Conservation (phyloP, 495 filamentous ascomycete species). For the Neurospora sp. region DNA sequence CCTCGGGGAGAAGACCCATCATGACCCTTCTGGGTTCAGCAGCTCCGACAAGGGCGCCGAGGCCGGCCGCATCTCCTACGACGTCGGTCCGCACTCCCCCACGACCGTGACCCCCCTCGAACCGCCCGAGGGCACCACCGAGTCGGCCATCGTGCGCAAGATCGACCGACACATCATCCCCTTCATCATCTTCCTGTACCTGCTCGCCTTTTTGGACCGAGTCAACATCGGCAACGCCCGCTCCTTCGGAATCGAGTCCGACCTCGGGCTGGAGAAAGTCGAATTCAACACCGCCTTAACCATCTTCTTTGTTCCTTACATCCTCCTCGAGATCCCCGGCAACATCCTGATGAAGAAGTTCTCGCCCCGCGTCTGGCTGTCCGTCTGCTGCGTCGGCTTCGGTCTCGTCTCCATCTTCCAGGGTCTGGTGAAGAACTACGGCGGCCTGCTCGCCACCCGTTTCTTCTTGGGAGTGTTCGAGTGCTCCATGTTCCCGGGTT, state of each 20-base stretch:
- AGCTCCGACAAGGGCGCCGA: neutral
- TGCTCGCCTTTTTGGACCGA: slow-evolving; percentile 81
- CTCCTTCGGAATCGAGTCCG: slow-evolving; percentile 50
- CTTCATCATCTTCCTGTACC: slow-evolving; percentile 70
- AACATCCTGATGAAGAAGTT: slow-evolving; percentile 79
- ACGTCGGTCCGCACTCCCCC: slow-evolving; percentile 7
- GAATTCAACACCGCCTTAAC: slow-evolving; percentile 72
- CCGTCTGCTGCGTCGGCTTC: slow-evolving; percentile 73
- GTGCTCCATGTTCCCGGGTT: slow-evolving; percentile 86
- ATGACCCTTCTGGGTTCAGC: neutral
- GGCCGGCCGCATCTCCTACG: neutral
- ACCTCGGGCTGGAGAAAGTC: slow-evolving; percentile 45
- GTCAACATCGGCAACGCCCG: slow-evolving; percentile 63
- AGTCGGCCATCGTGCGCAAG: slow-evolving; percentile 59
- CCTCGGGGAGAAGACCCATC: neutral
- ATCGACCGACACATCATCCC: slow-evolving; percentile 78
- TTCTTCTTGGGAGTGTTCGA: slow-evolving; percentile 88
- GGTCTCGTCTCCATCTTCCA: slow-evolving; percentile 68
- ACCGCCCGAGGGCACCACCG: slow-evolving; percentile 27
- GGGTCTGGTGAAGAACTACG: slow-evolving; percentile 69
- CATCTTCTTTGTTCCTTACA: slow-evolving; percentile 92
- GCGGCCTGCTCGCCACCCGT: slow-evolving; percentile 67
- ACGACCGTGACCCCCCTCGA: neutral
- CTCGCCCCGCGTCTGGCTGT: slow-evolving; percentile 73
- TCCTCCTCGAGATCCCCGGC: slow-evolving; percentile 78